A percentile compares a stretch with the other conserved stretches of the same genome.
These are phyloP conservation scores for Aspergillus saccharolyticus DNA, from an alignment of 495 filamentous ascomycete species.

Conservation along the genomic window DNA sequence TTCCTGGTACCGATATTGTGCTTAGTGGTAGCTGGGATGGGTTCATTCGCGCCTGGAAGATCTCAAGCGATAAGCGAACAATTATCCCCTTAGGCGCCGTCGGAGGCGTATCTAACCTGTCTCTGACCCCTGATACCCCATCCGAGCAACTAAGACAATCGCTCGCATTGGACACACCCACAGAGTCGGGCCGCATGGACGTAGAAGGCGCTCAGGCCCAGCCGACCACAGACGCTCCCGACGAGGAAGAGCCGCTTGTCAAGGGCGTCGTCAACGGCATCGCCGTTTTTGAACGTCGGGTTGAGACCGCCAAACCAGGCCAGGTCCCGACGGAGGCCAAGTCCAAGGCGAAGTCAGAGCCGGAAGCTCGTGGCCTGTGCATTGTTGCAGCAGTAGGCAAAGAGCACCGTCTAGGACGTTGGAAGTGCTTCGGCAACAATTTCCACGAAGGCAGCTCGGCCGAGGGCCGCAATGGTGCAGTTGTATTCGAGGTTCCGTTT, in stretches of 20 bases:
- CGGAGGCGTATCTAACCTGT: conserved; percentile 31
- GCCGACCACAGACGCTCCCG: conserved; percentile 9
- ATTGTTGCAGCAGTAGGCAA: conserved; percentile 80
- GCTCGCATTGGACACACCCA: conserved; percentile 25
- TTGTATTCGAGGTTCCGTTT: conserved; percentile 73
- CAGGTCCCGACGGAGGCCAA: conserved; percentile 26
- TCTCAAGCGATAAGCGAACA: conserved; percentile 76
- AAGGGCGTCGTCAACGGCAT: conserved; percentile 84
- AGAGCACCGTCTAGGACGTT: conserved; percentile 76
- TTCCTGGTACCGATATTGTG: conserved; percentile 84
- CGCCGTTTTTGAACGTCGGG: conserved; percentile 65
- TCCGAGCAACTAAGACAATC: conserved; percentile 36
- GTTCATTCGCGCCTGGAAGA: conserved; percentile 72
- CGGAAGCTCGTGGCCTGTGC: conserved; percentile 58
- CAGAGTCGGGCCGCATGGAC: conserved; percentile 22
- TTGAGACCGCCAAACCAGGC: conserved; percentile 27
- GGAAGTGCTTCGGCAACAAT: conserved; percentile 51
- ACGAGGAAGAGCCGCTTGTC: conserved; percentile 36
- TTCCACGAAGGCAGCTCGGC: conserved; percentile 40
- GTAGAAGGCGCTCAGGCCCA: conserved; percentile 11
- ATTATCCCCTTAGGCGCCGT: conserved; percentile 68
- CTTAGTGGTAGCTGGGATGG: conserved; percentile 95
- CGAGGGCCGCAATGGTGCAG: conserved; percentile 68
- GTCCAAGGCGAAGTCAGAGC: conserved; percentile 52
- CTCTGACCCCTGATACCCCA: conserved; percentile 27